phyloP scores from a whole-genome alignment of 495 filamentous ascomycete species.

The Neurospora discreta region DNA sequence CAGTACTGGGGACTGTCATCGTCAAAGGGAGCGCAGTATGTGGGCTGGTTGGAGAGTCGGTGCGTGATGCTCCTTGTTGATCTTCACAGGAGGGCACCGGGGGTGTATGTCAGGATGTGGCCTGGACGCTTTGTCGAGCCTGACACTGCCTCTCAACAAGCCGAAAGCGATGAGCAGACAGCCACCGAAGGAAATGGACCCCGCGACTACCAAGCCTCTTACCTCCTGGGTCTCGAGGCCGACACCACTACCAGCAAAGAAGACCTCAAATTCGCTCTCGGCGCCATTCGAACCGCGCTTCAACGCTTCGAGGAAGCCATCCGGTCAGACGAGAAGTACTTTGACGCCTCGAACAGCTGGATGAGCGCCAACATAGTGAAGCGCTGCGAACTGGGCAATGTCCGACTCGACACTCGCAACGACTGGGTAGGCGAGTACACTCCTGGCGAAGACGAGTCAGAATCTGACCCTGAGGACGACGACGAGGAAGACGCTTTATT shows the following conservation, averaged over 20 bases:
- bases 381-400: conserved; percentile 17
- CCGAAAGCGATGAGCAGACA: background rate
- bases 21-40: conserved; percentile 31
- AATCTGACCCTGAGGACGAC: conserved; percentile 17
- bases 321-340: conserved; percentile 34
- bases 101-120: conserved; percentile 43
- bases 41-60: conserved; percentile 46
- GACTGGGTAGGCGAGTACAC: conserved; percentile 38
- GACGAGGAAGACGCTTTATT: conserved; percentile 12
- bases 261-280: conserved; percentile 20
- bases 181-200: conserved; percentile 3
- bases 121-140: conserved; percentile 39
- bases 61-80: conserved; percentile 41
- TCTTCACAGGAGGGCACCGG: conserved; percentile 32
- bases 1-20: conserved; percentile 44
- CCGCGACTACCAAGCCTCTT: conserved; percentile 39
- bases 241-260: conserved; percentile 14
- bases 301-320: conserved; percentile 37
- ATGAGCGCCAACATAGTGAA: conserved; percentile 31
- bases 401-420: conserved; percentile 30
- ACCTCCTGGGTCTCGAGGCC: conserved; percentile 43
- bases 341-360: conserved; percentile 37
- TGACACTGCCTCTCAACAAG: background rate
- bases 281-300: conserved; percentile 28
- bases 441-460: conserved; percentile 25